Evolutionary conservation across 768 basidiomycete species (phyloP).

Genomic region (Collybiopsis confluens): DNA sequence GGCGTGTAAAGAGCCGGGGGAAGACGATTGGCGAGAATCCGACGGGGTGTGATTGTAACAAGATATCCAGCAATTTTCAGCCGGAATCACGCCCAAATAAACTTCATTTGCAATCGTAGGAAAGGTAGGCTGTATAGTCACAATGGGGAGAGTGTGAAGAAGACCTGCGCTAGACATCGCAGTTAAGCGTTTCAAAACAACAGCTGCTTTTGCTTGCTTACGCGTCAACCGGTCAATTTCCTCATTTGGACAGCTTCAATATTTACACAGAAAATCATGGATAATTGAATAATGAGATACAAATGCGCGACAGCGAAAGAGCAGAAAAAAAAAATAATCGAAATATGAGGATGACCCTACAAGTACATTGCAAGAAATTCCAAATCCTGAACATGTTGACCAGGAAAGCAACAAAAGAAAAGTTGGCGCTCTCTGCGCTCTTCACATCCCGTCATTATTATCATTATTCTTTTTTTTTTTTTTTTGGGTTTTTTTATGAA

Average conservation of each 20-base stretch:
- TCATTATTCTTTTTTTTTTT: too few relatives aligned
- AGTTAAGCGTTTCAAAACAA: background rate
- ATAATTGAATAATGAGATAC: background rate
- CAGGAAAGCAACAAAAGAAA: background rate
- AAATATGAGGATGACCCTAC: background rate
- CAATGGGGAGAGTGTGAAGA: background rate
- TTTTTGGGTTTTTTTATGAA: too few relatives aligned
- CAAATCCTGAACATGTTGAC: background rate
- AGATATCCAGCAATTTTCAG: constrained; percentile 72
- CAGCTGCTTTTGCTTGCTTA: background rate
- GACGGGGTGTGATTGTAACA: constrained; percentile 38
- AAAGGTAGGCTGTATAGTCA: constrained; percentile 1
- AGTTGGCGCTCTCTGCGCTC: too few relatives aligned
- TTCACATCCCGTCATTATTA: too few relatives aligned
- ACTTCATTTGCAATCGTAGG: constrained; percentile 56
- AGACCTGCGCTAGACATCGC: background rate
- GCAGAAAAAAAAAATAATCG: background rate
- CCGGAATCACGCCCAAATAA: constrained; percentile 46
- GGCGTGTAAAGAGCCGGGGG: constrained; percentile 56
- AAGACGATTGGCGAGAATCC: constrained; percentile 22
- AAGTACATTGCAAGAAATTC: background rate
- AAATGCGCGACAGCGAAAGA: background rate
- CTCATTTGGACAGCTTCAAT: background rate
- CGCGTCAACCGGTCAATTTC: background rate
- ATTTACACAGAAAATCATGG: background rate